Conservation (phyloP, 208 protist genomes). For the Acanthamoeba triangularis region DNA sequence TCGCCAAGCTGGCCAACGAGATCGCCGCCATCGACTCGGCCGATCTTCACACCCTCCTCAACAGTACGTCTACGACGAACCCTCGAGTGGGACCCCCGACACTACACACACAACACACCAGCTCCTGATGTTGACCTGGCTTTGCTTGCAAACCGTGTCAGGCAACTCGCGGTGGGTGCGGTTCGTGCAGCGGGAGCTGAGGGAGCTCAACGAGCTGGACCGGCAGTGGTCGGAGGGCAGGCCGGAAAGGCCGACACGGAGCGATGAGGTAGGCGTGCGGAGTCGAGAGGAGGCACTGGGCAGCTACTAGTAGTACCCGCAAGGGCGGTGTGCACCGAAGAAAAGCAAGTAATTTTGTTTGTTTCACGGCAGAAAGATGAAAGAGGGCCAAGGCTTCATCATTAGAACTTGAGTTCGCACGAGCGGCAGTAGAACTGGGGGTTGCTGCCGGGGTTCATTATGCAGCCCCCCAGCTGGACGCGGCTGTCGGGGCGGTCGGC, state of each 20-base stretch:
- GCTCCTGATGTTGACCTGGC: neutral
- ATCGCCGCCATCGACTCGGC: neutral
- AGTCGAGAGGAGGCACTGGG: conserved; percentile 23
- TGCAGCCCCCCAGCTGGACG: neutral
- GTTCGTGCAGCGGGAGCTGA: neutral
- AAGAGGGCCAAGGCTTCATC: no score
- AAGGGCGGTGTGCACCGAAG: no score
- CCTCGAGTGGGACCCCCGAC: neutral
- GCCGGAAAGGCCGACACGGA: neutral
- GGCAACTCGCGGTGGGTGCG: neutral
- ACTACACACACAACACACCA: neutral
- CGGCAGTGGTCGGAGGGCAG: neutral
- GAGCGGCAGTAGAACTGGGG: neutral
- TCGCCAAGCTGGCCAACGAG: neutral
- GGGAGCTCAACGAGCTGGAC: neutral
- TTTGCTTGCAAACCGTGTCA: neutral
- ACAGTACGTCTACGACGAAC: neutral
- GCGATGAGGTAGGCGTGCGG: neutral
- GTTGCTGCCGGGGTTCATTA: neutral
- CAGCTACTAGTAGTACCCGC: no score
- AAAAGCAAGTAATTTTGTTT: no score
- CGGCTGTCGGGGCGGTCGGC: neutral
- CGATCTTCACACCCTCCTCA: neutral
- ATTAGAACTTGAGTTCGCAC: neutral
- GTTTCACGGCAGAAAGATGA: no score